Evolutionary conservation across 2,329 filamentous ascomycete species (phyloP).

Genomic region (Hypoxylon sp.): DNA sequence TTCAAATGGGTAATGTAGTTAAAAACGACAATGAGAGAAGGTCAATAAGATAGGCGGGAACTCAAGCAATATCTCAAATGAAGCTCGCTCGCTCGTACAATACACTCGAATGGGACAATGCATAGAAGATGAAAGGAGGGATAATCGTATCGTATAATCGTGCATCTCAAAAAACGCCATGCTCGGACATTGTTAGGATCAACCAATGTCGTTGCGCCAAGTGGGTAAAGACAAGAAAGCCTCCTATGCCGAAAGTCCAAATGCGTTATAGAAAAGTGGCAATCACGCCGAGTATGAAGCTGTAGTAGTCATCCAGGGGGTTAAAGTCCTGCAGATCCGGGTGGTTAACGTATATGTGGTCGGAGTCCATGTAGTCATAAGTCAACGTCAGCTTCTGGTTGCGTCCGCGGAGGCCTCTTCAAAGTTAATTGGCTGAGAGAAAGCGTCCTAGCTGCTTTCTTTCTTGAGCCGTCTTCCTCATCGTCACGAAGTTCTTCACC

Average conservation of each 20-base stretch:
- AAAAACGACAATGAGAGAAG: slow-evolving; percentile 21
- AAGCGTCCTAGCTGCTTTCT: slow-evolving; percentile 74
- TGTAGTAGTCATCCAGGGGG: neutral
- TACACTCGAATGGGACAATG: slow-evolving; percentile 11
- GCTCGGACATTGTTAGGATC: slow-evolving; percentile 38
- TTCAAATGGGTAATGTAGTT: slow-evolving; percentile 7
- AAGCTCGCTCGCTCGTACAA: slow-evolving; percentile 17
- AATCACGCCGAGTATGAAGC: slow-evolving; percentile 16
- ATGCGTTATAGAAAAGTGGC: slow-evolving; percentile 28
- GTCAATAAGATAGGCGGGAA: slow-evolving; percentile 12
- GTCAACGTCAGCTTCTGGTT: slow-evolving; percentile 46
- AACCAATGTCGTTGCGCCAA: slow-evolving; percentile 34
- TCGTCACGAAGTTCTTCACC: slow-evolving; percentile 61
- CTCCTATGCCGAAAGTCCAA: slow-evolving; percentile 33
- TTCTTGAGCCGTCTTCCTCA: slow-evolving; percentile 58
- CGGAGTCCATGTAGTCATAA: slow-evolving; percentile 55
- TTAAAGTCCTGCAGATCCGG: neutral
- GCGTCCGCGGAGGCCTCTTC: slow-evolving; percentile 54
- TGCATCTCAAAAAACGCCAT: slow-evolving; percentile 42
- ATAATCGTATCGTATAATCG: slow-evolving; percentile 43
- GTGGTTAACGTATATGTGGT: slow-evolving; percentile 9
- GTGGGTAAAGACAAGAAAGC: slow-evolving; percentile 33
- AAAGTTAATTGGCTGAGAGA: slow-evolving; percentile 74
- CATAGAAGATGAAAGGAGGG: slow-evolving; percentile 14
- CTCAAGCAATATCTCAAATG: slow-evolving; percentile 15